Conservation (phyloP, 352 stramenopile genomes). For the Globisporangium camurandrum region DNA sequence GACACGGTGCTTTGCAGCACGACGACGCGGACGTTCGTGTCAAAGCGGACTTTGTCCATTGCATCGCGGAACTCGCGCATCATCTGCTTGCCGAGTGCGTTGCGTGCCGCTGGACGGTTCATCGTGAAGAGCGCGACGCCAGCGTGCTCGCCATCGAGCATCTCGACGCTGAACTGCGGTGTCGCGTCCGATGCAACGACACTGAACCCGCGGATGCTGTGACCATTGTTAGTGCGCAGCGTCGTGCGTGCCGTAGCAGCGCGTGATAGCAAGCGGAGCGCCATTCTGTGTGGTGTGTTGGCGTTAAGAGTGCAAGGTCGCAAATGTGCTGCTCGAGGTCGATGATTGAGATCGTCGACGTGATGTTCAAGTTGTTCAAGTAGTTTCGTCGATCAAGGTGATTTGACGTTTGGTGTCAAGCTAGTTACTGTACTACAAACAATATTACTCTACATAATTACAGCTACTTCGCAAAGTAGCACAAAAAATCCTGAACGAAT, state of each 20-base stretch:
- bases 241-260: not conserved
- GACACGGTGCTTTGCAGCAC: constrained; percentile 66
- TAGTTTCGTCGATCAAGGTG: no score
- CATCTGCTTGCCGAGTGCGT: constrained; percentile 75
- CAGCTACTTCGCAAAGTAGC: no score
- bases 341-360: no score
- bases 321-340: not conserved
- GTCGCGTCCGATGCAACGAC: constrained; percentile 5
- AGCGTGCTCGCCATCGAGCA: constrained; percentile 39
- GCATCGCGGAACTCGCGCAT: constrained; percentile 71
- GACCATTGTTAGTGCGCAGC: not conserved
- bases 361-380: no score
- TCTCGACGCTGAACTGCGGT: constrained; percentile 54
- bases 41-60: constrained; percentile 55
- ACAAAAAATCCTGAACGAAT: no score
- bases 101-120: constrained; percentile 59
- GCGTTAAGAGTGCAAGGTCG: not conserved
- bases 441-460: no score
- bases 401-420: no score
- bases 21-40: constrained; percentile 68
- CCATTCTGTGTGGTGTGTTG: constrained; percentile 5
- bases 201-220: constrained; percentile 10
- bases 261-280: constrained; percentile 9
- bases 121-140: constrained; percentile 77
- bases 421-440: no score